Base-by-base conservation (phyloP, 75 land plant species). In the Cryptomeria japonica region DNA sequence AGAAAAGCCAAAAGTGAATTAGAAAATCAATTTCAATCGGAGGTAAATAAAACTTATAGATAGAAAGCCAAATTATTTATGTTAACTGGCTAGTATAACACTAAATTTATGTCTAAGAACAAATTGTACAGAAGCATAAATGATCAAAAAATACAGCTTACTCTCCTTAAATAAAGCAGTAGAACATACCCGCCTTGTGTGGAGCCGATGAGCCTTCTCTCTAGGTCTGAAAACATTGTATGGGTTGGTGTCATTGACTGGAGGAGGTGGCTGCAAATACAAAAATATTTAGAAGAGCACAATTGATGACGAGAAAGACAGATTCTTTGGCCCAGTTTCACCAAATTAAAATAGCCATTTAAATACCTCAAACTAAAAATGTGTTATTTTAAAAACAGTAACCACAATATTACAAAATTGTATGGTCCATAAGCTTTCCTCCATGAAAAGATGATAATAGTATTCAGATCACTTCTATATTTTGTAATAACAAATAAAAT, bases 141-240 rank as follows among this genome's bases (percentile, higher is more conserved):
- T 78, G 25, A 37, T 37, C 42, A 16, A 19, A 39, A 87, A 56
- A 38, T 44, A 36, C 14, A 32, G 34, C n/a, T 32, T 16, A 2
- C 14, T 34, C 86, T 85, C 73, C 70, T 85, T 85, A 58, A n/a
- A 85, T 61, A 19, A n/a, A 84, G 42, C 80, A 38, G 80, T 19
- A 6, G 61, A 42, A 70, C 92, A 78, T 92, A 98, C 99, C 92
- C 99, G 93, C 88, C 99, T 92, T 84, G 99, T 98, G 87, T 98
- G 99, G 64, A 95, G 95, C 58, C 97, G 93, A 86, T 97, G 96
- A 85, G 96, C 93, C 88, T 98, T 98, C 92, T 98, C 99, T 88
- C 99, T 98, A 56, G 99, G 99, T 88, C 99, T 93, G 87, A 98
- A 98, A 16, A 98, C 99, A 93, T 97, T 98, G 93, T 96, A 98